Evolutionary conservation across 352 stramenopile genomes (phyloP).

Genomic region (Phytophthora lateralis): DNA sequence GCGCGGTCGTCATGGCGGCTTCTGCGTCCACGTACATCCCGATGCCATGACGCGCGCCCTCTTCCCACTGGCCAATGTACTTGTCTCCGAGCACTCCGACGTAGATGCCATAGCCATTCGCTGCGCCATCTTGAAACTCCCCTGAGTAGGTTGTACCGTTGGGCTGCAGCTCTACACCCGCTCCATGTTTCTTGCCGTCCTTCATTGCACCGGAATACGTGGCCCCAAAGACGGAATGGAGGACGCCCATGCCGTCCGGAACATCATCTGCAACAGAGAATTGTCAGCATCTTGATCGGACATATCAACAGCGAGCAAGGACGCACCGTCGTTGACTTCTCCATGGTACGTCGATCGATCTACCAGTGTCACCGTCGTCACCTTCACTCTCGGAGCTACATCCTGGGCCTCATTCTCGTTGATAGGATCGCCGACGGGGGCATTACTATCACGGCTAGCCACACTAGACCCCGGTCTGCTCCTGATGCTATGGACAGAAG

Average conservation of each 20-base stretch:
- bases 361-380: slow-evolving; percentile 26
- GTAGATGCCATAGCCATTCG: slow-evolving; percentile 50
- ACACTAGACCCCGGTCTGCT: slow-evolving; percentile 30
- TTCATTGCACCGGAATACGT: slow-evolving; percentile 48
- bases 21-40: slow-evolving; percentile 46
- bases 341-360: slow-evolving; percentile 43
- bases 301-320: background rate
- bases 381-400: slow-evolving; percentile 1
- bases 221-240: slow-evolving; percentile 38
- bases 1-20: slow-evolving; percentile 20
- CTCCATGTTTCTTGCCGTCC: slow-evolving; percentile 40
- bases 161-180: slow-evolving; percentile 44
- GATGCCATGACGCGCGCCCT: slow-evolving; percentile 43
- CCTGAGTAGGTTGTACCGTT: slow-evolving; percentile 52
- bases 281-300: background rate
- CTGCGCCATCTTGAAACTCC: slow-evolving; percentile 32
- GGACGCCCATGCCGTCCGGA: slow-evolving; percentile 46
- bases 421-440: background rate
- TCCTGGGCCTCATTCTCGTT: background rate
- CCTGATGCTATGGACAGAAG: slow-evolving; percentile 10
- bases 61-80: slow-evolving; percentile 50
- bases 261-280: slow-evolving; percentile 23
- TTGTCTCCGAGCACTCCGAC: slow-evolving; percentile 46
- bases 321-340: slow-evolving; percentile 32
- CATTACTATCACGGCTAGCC: slow-evolving; percentile 3